Percentiles rank a stretch among this genome's conserved stretches.
These are phyloP conservation scores for Aspergillus affinis DNA, from an alignment of 495 filamentous ascomycete genomes.

Conservation along the genomic window DNA sequence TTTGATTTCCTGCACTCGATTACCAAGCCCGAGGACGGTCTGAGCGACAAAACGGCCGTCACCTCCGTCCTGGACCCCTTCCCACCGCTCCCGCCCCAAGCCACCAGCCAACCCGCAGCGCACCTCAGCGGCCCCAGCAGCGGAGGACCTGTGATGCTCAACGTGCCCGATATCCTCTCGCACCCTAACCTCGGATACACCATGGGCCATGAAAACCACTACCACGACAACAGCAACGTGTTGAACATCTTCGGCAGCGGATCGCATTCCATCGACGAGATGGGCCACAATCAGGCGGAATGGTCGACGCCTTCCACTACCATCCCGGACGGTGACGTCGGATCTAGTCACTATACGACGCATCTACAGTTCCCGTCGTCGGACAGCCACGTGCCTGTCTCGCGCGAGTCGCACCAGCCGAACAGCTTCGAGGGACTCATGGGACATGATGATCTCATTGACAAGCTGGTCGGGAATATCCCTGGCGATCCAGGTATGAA, in stretches of 20 bases:
- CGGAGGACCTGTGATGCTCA: conserved; percentile 38
- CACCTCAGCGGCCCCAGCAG: conserved; percentile 29
- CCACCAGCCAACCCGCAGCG: conserved; percentile 33
- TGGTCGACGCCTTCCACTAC: conserved; percentile 38
- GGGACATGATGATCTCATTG: conserved; percentile 42
- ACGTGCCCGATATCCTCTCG: conserved; percentile 42
- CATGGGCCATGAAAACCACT: conserved; percentile 38
- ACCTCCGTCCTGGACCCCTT: conserved; percentile 45
- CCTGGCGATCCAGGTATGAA: conserved; percentile 39
- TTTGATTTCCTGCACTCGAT: conserved; percentile 42
- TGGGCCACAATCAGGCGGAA: conserved; percentile 34
- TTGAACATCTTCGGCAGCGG: conserved; percentile 37
- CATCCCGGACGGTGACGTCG: conserved; percentile 37
- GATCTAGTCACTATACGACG: conserved; percentile 32
- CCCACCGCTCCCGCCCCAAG: conserved; percentile 32
- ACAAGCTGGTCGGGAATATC: conserved; percentile 42
- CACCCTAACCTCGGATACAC: conserved; percentile 36
- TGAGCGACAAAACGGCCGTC: conserved; percentile 41
- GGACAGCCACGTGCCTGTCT: conserved; percentile 34
- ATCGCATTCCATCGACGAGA: conserved; percentile 39
- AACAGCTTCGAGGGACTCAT: conserved; percentile 39
- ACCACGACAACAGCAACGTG: conserved; percentile 40
- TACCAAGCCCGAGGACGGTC: conserved; percentile 37
- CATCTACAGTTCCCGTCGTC: conserved; percentile 36
- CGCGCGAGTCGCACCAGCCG: conserved; percentile 38